Percentiles rank a stretch among this genome's conserved stretches.
Conservation (phyloP, 495 filamentous ascomycete genomes). For the Hypoxylon lenormandii region DNA sequence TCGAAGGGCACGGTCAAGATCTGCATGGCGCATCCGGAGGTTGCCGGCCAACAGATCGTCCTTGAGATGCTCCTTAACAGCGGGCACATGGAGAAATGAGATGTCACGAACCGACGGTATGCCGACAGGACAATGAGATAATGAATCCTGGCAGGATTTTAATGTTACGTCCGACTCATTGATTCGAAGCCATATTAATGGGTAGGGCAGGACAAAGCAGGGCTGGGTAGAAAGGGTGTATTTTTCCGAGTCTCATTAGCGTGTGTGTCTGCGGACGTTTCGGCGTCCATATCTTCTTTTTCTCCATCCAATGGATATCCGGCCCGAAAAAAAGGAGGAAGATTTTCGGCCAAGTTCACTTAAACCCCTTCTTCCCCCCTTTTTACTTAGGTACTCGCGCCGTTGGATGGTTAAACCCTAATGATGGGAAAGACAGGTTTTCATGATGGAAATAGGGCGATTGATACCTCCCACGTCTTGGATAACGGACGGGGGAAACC, state of each 20-base stretch:
- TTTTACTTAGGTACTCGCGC: no score
- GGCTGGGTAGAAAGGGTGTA: background rate
- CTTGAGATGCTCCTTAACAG: slow-evolving; percentile 94
- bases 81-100: slow-evolving; percentile 80
- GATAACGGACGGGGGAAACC: no score
- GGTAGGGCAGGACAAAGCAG: background rate
- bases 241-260: background rate
- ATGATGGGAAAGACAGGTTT: no score
- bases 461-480: no score
- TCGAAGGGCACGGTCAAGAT: slow-evolving; percentile 82
- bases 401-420: no score
- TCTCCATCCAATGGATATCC: no score
- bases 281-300: no score
- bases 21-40: slow-evolving; percentile 92
- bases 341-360: no score
- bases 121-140: slow-evolving; percentile 2
- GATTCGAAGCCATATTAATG: background rate
- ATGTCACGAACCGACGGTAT: slow-evolving; percentile 15
- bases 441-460: no score
- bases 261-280: no score
- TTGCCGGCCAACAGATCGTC: slow-evolving; percentile 82
- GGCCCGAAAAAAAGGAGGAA: no score
- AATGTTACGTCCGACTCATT: background rate
- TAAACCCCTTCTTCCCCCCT: no score
- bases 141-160: slow-evolving; percentile 2